Conservation (phyloP, 768 basidiomycete genomes). For the Lentinula guzmanii region DNA sequence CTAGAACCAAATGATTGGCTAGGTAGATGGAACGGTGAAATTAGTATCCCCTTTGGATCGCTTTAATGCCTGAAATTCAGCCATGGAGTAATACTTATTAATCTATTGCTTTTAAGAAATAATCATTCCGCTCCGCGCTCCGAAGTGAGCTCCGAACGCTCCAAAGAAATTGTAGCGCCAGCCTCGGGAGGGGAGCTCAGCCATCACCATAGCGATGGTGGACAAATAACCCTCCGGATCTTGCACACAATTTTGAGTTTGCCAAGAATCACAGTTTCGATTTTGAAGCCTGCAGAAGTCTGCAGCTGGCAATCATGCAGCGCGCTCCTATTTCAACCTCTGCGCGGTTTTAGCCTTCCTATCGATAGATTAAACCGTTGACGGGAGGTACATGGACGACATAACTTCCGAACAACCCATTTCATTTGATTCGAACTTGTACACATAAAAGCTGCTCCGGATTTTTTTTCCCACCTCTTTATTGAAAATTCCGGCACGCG, state of each 20-base stretch:
- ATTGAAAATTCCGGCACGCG: too few species aligned
- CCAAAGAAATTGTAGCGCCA: too few species aligned
- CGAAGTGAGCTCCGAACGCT: not conserved
- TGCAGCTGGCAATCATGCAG: too few species aligned
- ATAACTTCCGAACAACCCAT: not conserved
- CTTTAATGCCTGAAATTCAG: not conserved
- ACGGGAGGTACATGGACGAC: not conserved
- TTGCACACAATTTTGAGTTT: not conserved
- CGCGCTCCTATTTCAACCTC: too few species aligned
- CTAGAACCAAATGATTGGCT: not conserved
- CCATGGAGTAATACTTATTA: too few species aligned
- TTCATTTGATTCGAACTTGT: too few species aligned
- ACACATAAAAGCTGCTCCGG: too few species aligned
- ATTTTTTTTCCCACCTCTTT: too few species aligned
- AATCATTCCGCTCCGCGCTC: not conserved
- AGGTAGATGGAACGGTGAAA: not conserved
- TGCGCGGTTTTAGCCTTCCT: too few species aligned
- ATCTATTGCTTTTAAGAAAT: too few species aligned
- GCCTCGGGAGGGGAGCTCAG: not conserved
- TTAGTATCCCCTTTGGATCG: not conserved
- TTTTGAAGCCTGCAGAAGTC: too few species aligned
- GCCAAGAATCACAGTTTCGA: not conserved
- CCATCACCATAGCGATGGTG: not conserved
- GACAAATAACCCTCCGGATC: not conserved
- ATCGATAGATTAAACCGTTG: too few species aligned